These are phyloP conservation scores for Blastobotrys petasosporus DNA, from an alignment of 1,139 yeast genomes.

Conservation along the genomic window DNA sequence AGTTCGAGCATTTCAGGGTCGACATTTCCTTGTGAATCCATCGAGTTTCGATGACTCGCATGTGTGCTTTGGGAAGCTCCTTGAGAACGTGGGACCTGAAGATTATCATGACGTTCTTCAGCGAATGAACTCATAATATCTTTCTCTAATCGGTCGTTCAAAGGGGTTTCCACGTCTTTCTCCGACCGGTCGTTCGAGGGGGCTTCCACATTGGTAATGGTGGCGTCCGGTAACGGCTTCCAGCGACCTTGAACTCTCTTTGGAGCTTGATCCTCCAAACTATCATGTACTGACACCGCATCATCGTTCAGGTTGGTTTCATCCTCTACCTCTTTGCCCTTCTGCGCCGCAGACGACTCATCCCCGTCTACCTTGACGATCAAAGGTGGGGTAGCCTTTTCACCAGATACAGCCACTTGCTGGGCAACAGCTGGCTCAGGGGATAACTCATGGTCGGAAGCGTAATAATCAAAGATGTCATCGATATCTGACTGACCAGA, in stretches of 20 bases:
- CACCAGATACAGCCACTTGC: background rate
- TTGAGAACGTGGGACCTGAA: background rate
- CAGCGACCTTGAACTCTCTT: conserved; percentile 16
- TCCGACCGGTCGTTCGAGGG: too few relatives aligned
- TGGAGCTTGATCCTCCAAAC: conserved; percentile 1
- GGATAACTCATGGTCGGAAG: conserved; percentile 9
- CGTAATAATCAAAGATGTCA: conserved; percentile 13
- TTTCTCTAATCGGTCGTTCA: conserved; percentile 19
- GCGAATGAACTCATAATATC: conserved; percentile 25
- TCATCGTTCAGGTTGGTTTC: background rate
- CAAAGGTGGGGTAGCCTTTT: background rate
- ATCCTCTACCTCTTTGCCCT: background rate
- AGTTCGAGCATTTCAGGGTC: conserved; percentile 32
- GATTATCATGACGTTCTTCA: conserved; percentile 1
- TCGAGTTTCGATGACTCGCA: background rate
- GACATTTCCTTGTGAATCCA: conserved; percentile 3
- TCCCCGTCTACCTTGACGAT: background rate
- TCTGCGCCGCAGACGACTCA: background rate
- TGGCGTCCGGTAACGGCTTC: conserved; percentile 17
- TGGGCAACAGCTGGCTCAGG: conserved; percentile 9
- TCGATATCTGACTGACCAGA: conserved; percentile 6
- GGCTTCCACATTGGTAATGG: conserved; percentile 1
- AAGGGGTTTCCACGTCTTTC: background rate
- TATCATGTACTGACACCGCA: background rate
- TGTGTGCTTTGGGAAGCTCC: background rate